phyloP scores from a whole-genome alignment of 768 basidiomycete genomes.

The Termitomyces sp. region DNA sequence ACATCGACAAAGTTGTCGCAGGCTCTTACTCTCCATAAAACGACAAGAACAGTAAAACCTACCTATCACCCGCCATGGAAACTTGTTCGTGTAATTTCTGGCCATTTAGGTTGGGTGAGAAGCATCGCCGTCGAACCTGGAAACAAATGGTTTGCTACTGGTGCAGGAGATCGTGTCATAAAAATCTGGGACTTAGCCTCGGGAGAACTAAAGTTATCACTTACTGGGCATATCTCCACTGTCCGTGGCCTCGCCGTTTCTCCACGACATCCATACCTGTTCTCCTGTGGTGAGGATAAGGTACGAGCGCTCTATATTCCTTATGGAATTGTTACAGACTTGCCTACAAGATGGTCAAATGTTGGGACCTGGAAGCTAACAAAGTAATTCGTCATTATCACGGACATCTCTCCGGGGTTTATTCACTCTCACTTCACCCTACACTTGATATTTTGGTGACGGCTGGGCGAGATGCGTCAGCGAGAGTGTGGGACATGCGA shows the following conservation, averaged over 20 bases:
- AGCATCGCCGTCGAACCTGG: conserved; percentile 96
- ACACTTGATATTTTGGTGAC: conserved; percentile 96
- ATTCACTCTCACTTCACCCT: conserved; percentile 87
- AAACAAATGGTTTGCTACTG: conserved; percentile 98
- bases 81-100: conserved; percentile 92
- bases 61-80: conserved; percentile 97
- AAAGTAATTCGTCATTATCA: conserved; percentile 99
- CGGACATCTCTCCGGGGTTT: conserved; percentile 97
- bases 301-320: conserved; percentile 29
- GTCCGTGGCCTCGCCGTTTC: conserved; percentile 94
- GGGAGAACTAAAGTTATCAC: conserved; percentile 93
- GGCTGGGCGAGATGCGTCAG: conserved; percentile 92
- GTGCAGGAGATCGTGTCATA: conserved; percentile 95
- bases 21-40: conserved; percentile 89
- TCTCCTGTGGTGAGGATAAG: conserved; percentile 98
- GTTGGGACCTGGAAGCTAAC: conserved; percentile 98
- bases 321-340: background rate
- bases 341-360: conserved; percentile 88
- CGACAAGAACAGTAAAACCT: conserved; percentile 89
- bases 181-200: conserved; percentile 99
- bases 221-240: conserved; percentile 97
- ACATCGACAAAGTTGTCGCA: conserved; percentile 71
- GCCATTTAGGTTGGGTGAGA: conserved; percentile 97
- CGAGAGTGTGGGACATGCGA: conserved; percentile 99
- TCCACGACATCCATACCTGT: conserved; percentile 90